Evolutionary conservation across 2,329 filamentous ascomycete genomes (phyloP), one percentile per base, ranked within the genome.

Genomic region (Ophiostoma ips): DNA sequence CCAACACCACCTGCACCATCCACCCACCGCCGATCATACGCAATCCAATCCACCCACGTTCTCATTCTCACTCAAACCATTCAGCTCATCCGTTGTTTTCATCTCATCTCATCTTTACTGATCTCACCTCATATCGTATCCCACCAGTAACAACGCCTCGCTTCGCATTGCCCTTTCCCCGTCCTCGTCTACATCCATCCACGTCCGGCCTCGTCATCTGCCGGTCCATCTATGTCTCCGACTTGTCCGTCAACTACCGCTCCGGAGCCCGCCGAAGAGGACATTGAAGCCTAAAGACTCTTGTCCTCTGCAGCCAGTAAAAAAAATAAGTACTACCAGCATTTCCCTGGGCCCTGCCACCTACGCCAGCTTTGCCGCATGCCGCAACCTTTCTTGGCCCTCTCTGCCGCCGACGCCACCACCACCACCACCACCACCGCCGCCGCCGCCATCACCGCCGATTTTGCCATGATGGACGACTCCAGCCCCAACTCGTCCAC

Each of bases 401-500:
- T 43, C 38, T 11, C 38, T 40, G 12, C 21, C 8, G n/a, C n/a
- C n/a, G n/a, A n/a, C n/a, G n/a, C n/a, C n/a, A n/a, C n/a, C n/a
- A n/a, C n/a, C n/a, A n/a, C n/a, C n/a, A n/a, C 24, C 41, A 12
- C 37, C 15, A 5, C 31, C n/a, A 12, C 35, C 13, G 21, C 19
- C 12, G 47, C 16, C 21, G 33, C 28, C 31, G 33, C 43, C 50
- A 4, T 28, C 24, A 8, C 24, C 8, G n/a, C n/a, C n/a, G n/a
- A n/a, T n/a, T n/a, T n/a, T n/a, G n/a, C 24, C 24, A 28, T 8
- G 5, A 57, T 55, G 54, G 55, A 57, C n/a, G 54, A 55, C 15
- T 54, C 55, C 19, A 57, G 54, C 35, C 52, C 55, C 21, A 54
- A 49, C 44, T 55, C 54, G 35, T 55, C 55, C 11, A 50, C 49